Evolutionary conservation across 225 moss, liverwort and hornwort genomes (phyloP), one percentile per base, ranked within the genome.

Genomic region (Anthoceros angustus): DNA sequence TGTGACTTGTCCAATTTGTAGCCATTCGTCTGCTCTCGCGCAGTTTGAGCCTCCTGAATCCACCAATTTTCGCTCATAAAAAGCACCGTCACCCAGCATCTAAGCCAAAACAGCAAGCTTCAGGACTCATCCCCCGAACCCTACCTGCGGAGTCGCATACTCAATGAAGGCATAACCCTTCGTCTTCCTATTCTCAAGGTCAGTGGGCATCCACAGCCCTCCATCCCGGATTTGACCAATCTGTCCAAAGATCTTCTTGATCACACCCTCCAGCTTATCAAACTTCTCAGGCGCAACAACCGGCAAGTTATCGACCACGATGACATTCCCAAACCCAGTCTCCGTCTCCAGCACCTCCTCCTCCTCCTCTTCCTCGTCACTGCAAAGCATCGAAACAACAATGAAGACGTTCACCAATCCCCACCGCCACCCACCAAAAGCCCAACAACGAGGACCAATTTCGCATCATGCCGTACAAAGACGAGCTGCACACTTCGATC

Each of bases 361-460:
- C 70, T 98, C 98, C 69, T 92, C 92, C 42, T 99, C 89, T 42
- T 99, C 92, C 68, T 99, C 98, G 67, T 99, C 92, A 64, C 95
- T 95, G 82, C 46, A 73, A 42, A 62, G 12, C 32, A 49, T 41
- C 25, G 39, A 16, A 10, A 15, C 65, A 45, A 26, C 42, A n/a
- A n/a, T n/a, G n/a, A n/a, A n/a, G n/a, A n/a, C n/a, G n/a, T n/a
- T n/a, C n/a, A 55, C 55, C 23, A 18, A 18, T 20, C n/a, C n/a
- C 55, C 0, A 18, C 55, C 14, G n/a, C 55, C 55, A 15, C n/a
- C 18, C 18, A 18, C 55, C 55, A 18, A 55, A 23, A 18, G 23
- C 23, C 23, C 55, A 55, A 9, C 55, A 0, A 55, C 55, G 18
- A 7, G 7, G 45, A 9, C n/a, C 55, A 55, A 55, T 18, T 9